phyloP scores from a whole-genome alignment of 1,284 basidiomycete genomes.

The Puccinia horiana region DNA sequence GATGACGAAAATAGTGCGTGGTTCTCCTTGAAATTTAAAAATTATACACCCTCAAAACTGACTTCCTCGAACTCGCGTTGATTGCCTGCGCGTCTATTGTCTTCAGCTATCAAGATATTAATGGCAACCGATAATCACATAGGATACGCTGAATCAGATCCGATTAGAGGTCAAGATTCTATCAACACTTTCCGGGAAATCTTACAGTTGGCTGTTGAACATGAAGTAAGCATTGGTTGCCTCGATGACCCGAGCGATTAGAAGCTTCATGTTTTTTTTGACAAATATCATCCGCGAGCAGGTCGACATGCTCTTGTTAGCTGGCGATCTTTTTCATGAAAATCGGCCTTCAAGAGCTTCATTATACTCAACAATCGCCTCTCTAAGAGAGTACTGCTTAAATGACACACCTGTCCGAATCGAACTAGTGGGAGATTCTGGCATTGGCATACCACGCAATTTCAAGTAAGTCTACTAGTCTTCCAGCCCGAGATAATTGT shows the following conservation, averaged over 20 bases:
- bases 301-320: conserved; percentile 92
- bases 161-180: conserved; percentile 88
- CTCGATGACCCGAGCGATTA: conserved; percentile 19
- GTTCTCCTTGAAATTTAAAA: neutral
- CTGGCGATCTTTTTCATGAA: conserved; percentile 96
- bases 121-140: conserved; percentile 94
- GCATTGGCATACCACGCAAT: conserved; percentile 72
- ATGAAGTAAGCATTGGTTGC: conserved; percentile 67
- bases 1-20: neutral
- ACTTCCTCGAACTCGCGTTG: neutral
- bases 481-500: conserved; percentile 1
- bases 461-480: conserved; percentile 68
- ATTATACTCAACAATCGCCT: conserved; percentile 81
- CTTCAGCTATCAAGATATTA: conserved; percentile 64
- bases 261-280: neutral
- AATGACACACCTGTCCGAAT: conserved; percentile 83
- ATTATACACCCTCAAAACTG: no score
- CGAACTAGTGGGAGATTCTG: conserved; percentile 87
- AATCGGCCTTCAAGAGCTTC: conserved; percentile 90
- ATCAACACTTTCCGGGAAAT: conserved; percentile 95
- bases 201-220: conserved; percentile 80
- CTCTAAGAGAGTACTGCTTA: conserved; percentile 86
- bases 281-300: conserved; percentile 56
- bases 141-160: conserved; percentile 91
- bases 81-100: neutral